phyloP scores from a whole-genome alignment of 208 protist species.

The Crithidia sp. region DNA sequence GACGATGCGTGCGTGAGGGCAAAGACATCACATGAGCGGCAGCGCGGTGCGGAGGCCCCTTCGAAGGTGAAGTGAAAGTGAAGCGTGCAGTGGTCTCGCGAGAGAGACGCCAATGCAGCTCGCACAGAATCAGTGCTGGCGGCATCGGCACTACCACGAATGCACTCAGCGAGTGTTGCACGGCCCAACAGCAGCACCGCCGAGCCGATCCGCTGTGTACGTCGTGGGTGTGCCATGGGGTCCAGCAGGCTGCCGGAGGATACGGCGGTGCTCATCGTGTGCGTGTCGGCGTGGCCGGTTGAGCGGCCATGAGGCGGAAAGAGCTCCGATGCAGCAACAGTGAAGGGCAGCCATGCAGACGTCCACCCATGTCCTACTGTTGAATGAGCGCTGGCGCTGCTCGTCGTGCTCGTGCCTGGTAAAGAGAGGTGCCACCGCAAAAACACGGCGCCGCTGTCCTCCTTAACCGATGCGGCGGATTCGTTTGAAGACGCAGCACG shows the following conservation, averaged over 20 bases:
- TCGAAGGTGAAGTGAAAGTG: slow-evolving; percentile 10
- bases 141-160: too few species aligned
- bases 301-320: not conserved
- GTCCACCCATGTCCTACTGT: not conserved
- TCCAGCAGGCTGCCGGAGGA: slow-evolving; percentile 6
- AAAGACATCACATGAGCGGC: slow-evolving; percentile 31
- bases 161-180: not conserved
- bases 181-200: slow-evolving; percentile 21
- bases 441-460: not conserved
- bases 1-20: slow-evolving; percentile 15
- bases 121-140: not conserved
- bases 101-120: slow-evolving; percentile 9
- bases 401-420: not conserved
- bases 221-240: not conserved
- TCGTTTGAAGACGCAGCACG: too few species aligned
- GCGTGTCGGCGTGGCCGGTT: not conserved
- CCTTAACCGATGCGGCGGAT: too few species aligned
- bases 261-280: slow-evolving; percentile 10
- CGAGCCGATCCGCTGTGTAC: not conserved
- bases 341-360: slow-evolving; percentile 28
- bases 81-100: slow-evolving; percentile 28
- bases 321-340: not conserved
- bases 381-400: too few species aligned
- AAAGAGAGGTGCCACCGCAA: slow-evolving; percentile 23
- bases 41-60: not conserved